phyloP scores from a whole-genome alignment of 306 rosid species.

The Inga oerstediana region DNA sequence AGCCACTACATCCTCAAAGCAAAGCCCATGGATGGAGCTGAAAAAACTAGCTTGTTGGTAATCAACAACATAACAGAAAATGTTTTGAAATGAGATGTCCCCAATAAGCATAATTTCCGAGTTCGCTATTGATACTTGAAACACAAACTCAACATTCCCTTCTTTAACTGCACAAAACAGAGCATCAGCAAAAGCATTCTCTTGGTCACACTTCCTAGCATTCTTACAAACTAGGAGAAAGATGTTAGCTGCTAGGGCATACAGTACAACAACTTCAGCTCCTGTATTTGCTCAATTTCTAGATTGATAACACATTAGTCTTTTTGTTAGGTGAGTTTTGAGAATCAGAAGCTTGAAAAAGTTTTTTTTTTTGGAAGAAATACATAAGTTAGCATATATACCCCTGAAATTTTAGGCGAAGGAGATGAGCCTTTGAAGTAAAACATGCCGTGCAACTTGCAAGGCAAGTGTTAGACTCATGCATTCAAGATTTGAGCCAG shows the following conservation, averaged over 20 bases:
- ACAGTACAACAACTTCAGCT: slow-evolving; percentile 18
- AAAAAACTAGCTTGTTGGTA: slow-evolving; percentile 15
- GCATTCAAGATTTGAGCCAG: too few relatives aligned
- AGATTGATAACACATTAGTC: not conserved
- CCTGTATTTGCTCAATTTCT: not conserved
- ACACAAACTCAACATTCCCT: not conserved
- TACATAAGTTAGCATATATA: not conserved
- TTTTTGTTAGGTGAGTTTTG: not conserved
- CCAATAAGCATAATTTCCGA: not conserved
- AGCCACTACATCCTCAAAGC: not conserved
- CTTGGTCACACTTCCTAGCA: not conserved
- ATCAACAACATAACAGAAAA: not conserved
- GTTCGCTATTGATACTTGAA: too few relatives aligned
- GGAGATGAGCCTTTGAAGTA: not conserved
- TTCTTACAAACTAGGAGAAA: too few relatives aligned
- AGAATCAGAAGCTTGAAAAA: not conserved
- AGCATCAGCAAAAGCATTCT: not conserved
- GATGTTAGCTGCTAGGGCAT: not conserved
- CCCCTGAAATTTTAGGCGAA: not conserved
- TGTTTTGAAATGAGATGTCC: fast-evolving
- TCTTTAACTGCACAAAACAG: not conserved
- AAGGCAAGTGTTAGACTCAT: too few relatives aligned
- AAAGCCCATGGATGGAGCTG: not conserved
- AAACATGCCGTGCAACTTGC: too few relatives aligned
- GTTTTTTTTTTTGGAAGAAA: not conserved